Conservation (phyloP, 768 basidiomycete species). For the Tephrocybe sp. region DNA sequence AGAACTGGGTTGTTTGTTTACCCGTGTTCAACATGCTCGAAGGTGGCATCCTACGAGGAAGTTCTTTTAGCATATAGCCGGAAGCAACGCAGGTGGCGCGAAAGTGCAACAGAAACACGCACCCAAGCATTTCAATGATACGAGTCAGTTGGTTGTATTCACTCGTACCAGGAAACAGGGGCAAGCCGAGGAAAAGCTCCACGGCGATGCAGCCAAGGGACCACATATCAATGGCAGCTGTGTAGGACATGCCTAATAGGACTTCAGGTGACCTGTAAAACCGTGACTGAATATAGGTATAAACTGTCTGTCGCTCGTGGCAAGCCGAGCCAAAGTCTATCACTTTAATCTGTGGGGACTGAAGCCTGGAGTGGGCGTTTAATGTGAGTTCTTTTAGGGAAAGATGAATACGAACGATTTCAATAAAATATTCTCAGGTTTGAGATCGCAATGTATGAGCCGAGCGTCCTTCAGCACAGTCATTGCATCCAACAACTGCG, state of each 20-base stretch:
- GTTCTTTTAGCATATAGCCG: constrained; percentile 2
- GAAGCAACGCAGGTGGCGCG: background rate
- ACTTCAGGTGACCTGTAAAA: constrained; percentile 99
- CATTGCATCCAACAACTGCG: constrained; percentile 90
- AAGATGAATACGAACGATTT: constrained; percentile 66
- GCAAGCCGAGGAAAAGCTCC: constrained; percentile 94
- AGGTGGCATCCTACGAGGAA: constrained; percentile 72
- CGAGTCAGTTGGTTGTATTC: constrained; percentile 98
- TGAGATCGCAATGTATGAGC: constrained; percentile 97
- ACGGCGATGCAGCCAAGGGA: constrained; percentile 98
- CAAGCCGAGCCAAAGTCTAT: constrained; percentile 99
- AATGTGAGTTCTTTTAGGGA: background rate
- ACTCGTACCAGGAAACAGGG: constrained; percentile 97
- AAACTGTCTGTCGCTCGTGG: constrained; percentile 98
- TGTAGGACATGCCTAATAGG: constrained; percentile 91
- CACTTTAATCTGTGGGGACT: constrained; percentile 97
- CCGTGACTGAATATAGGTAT: constrained; percentile 98
- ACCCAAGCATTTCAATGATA: constrained; percentile 99
- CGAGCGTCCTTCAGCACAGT: constrained; percentile 93
- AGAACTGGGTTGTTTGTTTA: constrained; percentile 94
- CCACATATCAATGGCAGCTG: constrained; percentile 98
- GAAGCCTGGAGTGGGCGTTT: constrained; percentile 63
- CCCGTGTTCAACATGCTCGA: constrained; percentile 93
- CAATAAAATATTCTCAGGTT: constrained; percentile 97
- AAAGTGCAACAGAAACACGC: constrained; percentile 29